A percentile compares a stretch with the other conserved stretches of the same genome.
These are phyloP conservation scores for Dillenia turbinata DNA, from an alignment of 164 flowering plant genomes.

Conservation along the genomic window DNA sequence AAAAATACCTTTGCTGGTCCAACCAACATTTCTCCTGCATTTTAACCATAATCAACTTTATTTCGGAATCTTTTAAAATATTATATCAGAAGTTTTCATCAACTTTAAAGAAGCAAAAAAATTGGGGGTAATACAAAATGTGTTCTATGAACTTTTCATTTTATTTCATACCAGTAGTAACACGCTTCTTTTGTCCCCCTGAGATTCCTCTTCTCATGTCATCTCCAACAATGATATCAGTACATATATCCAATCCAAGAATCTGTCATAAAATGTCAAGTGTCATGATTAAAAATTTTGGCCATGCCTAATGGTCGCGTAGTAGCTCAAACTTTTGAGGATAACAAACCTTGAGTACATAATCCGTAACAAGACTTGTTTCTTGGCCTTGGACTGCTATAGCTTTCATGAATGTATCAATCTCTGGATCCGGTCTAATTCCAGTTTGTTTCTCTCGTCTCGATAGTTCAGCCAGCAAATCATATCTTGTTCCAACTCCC, in stretches of 20 bases:
- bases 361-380: conserved; percentile 50
- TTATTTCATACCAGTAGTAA: conserved; percentile 37
- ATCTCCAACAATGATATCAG: conserved; percentile 52
- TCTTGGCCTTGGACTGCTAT: conserved; percentile 33
- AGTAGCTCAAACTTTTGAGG: background rate
- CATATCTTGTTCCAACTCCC: conserved; percentile 57
- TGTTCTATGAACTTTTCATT: background rate
- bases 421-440: conserved; percentile 63
- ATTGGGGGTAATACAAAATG: no score
- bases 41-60: background rate
- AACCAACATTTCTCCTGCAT: conserved; percentile 67
- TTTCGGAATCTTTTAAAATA: no score
- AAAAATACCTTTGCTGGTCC: conserved; percentile 59
- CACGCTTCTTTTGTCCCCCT: conserved; percentile 56
- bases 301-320: background rate
- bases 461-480: conserved; percentile 38
- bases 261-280: conserved; percentile 21
- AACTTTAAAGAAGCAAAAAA: no score
- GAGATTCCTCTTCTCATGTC: conserved; percentile 66
- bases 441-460: conserved; percentile 43
- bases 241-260: conserved; percentile 50
- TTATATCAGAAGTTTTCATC: no score
- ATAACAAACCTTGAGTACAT: conserved; percentile 50
- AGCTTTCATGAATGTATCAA: conserved; percentile 73
- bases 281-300: background rate